Percentiles rank a stretch among this genome's conserved stretches.
These are phyloP conservation scores for Anaeromyces robustus DNA, from an alignment of 192 early-diverging fungal species.

Conservation along the genomic window DNA sequence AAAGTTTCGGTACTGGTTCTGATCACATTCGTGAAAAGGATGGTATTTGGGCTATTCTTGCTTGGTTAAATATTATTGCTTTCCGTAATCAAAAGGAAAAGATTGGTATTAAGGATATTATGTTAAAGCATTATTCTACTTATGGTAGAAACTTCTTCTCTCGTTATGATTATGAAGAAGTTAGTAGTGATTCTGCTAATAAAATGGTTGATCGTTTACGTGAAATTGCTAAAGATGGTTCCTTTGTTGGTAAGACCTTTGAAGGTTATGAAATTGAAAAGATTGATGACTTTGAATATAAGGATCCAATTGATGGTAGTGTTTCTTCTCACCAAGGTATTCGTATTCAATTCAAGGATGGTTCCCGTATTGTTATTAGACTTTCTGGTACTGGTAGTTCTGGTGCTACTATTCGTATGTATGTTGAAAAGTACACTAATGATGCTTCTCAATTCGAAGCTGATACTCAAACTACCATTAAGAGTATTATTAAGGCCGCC, in stretches of 20 bases:
- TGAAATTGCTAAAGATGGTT: slow-evolving; percentile 17
- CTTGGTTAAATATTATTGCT: slow-evolving; percentile 93
- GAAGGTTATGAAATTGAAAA: slow-evolving; percentile 48
- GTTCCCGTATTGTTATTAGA: slow-evolving; percentile 81
- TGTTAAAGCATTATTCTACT: slow-evolving; percentile 56
- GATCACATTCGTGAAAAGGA: slow-evolving; percentile 99
- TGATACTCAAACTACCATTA: slow-evolving; percentile 55
- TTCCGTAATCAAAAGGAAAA: slow-evolving; percentile 26
- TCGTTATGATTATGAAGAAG: slow-evolving; percentile 94
- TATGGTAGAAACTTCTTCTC: slow-evolving; percentile 97
- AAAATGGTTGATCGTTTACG: slow-evolving; percentile 66
- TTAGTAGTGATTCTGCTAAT: slow-evolving; percentile 57
- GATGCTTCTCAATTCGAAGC: background rate
- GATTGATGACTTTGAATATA: slow-evolving; percentile 84
- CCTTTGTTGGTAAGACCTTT: slow-evolving; percentile 43
- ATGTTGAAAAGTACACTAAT: slow-evolving; percentile 76
- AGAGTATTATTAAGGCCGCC: slow-evolving; percentile 73
- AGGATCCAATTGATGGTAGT: slow-evolving; percentile 77
- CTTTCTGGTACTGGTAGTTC: slow-evolving; percentile 86
- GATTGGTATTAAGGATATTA: slow-evolving; percentile 57
- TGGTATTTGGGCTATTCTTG: slow-evolving; percentile 91
- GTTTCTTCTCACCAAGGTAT: slow-evolving; percentile 60
- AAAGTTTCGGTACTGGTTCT: slow-evolving; percentile 94
- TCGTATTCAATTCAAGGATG: slow-evolving; percentile 79
- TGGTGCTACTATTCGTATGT: slow-evolving; percentile 89